These are phyloP conservation scores for Claviceps spartinae DNA, from an alignment of 2,329 filamentous ascomycete genomes.

Conservation along the genomic window DNA sequence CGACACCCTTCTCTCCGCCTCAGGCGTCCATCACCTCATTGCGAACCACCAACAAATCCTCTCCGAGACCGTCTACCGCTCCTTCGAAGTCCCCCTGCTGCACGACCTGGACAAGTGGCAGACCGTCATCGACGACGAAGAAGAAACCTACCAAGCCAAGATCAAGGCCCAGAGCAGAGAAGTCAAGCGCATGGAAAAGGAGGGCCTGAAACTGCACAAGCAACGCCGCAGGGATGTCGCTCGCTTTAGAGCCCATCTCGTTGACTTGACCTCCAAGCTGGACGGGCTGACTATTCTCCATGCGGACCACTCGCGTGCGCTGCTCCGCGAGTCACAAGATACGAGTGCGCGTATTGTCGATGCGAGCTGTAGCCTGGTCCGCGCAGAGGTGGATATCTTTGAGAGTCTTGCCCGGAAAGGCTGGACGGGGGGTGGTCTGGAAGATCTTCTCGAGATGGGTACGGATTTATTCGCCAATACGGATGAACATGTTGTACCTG, in stretches of 20 bases:
- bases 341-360: constrained; percentile 49
- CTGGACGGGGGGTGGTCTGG: constrained; percentile 52
- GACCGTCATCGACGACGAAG: constrained; percentile 49
- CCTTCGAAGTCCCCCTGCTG: constrained; percentile 55
- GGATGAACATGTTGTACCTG: constrained; percentile 15
- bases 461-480: constrained; percentile 46
- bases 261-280: constrained; percentile 46
- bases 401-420: constrained; percentile 53
- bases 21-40: constrained; percentile 52
- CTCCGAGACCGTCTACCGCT: constrained; percentile 53
- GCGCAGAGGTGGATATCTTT: constrained; percentile 58
- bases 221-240: constrained; percentile 47
- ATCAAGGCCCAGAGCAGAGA: constrained; percentile 43
- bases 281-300: constrained; percentile 50
- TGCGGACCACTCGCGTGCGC: constrained; percentile 42
- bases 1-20: constrained; percentile 46
- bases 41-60: constrained; percentile 60
- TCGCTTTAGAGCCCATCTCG: constrained; percentile 48
- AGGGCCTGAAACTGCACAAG: constrained; percentile 48
- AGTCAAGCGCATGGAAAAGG: constrained; percentile 51
- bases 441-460: constrained; percentile 51
- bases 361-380: constrained; percentile 49
- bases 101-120: constrained; percentile 56
- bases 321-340: constrained; percentile 51
- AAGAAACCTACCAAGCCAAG: constrained; percentile 43